These are phyloP conservation scores for Myriosclerotinia scirpicola DNA, from an alignment of 2,329 filamentous ascomycete genomes.

Conservation along the genomic window DNA sequence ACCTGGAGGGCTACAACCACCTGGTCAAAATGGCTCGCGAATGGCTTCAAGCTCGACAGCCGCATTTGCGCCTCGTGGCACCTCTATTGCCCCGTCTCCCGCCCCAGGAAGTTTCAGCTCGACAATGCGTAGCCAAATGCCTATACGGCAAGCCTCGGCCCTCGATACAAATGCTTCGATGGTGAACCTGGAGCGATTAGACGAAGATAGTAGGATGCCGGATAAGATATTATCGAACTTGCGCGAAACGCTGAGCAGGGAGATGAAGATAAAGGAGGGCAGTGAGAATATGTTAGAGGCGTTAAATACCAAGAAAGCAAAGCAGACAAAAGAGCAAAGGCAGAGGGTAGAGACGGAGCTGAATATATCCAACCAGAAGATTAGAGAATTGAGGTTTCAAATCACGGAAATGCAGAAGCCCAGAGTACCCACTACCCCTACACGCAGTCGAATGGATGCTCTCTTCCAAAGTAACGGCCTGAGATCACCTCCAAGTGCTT, in stretches of 20 bases:
- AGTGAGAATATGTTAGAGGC: conserved; percentile 98
- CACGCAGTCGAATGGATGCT: conserved; percentile 52
- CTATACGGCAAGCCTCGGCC: conserved; percentile 61
- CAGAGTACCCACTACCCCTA: conserved; percentile 49
- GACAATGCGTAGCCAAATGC: conserved; percentile 72
- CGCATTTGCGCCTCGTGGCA: conserved; percentile 65
- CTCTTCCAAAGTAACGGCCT: conserved; percentile 49
- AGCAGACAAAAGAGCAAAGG: conserved; percentile 87
- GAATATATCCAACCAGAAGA: conserved; percentile 77
- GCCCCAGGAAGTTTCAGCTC: conserved; percentile 86
- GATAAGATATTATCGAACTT: conserved; percentile 75
- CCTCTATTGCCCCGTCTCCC: conserved; percentile 68
- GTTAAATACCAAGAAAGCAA: conserved; percentile 89
- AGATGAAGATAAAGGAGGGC: conserved; percentile 96
- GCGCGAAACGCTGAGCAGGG: conserved; percentile 85
- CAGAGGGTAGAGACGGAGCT: conserved; percentile 82
- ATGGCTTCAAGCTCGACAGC: conserved; percentile 54
- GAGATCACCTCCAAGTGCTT: conserved; percentile 58
- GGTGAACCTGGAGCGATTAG: conserved; percentile 54
- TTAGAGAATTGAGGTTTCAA: conserved; percentile 59
- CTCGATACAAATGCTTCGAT: conserved; percentile 56
- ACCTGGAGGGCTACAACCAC: conserved; percentile 52
- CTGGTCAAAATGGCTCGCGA: conserved; percentile 48
- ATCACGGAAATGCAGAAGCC: conserved; percentile 60
- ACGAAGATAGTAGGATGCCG: conserved; percentile 59